Conservation (phyloP, 257 asterid genomes). For the Solanum dulcamara region DNA sequence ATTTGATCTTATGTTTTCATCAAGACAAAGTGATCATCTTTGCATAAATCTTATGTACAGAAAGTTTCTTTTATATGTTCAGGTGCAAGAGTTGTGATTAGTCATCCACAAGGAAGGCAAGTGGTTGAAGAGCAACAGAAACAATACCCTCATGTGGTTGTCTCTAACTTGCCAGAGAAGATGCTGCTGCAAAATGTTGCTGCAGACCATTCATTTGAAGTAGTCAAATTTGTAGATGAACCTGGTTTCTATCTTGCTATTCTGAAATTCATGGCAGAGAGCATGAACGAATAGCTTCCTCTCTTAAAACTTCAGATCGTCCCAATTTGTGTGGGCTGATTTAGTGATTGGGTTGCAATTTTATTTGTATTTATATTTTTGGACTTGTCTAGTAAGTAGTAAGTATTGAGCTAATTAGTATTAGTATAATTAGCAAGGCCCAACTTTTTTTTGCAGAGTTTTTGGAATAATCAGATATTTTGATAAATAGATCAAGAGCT, state of each 20-base stretch:
- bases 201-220: constrained; percentile 34
- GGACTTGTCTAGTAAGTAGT: not conserved
- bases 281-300: not conserved
- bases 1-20: not conserved
- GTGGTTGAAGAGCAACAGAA: constrained; percentile 42
- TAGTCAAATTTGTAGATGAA: constrained; percentile 49
- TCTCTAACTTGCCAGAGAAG: constrained; percentile 51
- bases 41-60: not conserved
- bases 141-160: constrained; percentile 51
- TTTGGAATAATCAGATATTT: too few relatives aligned
- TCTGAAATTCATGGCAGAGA: constrained; percentile 8
- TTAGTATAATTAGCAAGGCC: not conserved
- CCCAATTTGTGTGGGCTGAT: not conserved
- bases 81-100: constrained; percentile 83
- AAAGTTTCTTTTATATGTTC: not conserved
- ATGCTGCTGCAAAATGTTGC: constrained; percentile 23
- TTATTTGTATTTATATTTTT: not conserved
- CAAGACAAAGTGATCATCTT: not conserved
- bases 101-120: constrained; percentile 70
- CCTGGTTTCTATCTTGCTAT: constrained; percentile 49
- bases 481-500: too few relatives aligned
- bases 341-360: too few relatives aligned
- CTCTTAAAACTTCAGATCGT: not conserved
- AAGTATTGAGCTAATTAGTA: not conserved
- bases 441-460: not conserved